A percentile compares a stretch with the other conserved stretches of the same genome.
Evolutionary conservation across 345 rosid species (phyloP).

Genomic region (Acer saccharum): DNA sequence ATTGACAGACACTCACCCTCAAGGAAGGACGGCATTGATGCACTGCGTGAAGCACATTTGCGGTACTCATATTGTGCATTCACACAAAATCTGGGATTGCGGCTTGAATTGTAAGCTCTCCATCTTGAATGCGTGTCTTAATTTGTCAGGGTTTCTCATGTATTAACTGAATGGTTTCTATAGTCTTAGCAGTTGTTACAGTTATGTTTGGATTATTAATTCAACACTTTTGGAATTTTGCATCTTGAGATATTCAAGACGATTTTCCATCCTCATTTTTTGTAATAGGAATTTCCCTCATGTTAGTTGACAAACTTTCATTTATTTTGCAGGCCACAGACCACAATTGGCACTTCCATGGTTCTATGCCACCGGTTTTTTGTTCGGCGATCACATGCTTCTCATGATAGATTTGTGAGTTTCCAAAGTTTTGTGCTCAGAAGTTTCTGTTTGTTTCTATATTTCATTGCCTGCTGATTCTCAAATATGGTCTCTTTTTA

Average conservation of each 20-base stretch:
- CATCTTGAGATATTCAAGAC: neutral
- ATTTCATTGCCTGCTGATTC: neutral
- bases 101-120: constrained; percentile 65
- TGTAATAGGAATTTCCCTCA: neutral
- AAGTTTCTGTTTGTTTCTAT: neutral
- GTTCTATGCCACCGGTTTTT: constrained; percentile 83
- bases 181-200: neutral
- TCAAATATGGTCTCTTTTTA: neutral
- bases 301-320: neutral
- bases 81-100: constrained; percentile 66
- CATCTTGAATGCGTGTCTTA: neutral
- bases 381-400: constrained; percentile 78
- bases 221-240: neutral
- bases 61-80: constrained; percentile 80
- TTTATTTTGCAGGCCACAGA: constrained; percentile 61
- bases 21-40: constrained; percentile 83
- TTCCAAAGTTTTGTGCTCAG: neutral
- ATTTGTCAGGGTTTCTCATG: neutral
- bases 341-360: constrained; percentile 78
- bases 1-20: constrained; percentile 79
- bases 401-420: constrained; percentile 85
- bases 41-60: constrained; percentile 61
- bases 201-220: neutral
- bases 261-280: neutral
- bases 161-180: neutral